These are phyloP conservation scores for Trichophaea hybrida DNA, from an alignment of 2,329 filamentous ascomycete species.

Conservation along the genomic window DNA sequence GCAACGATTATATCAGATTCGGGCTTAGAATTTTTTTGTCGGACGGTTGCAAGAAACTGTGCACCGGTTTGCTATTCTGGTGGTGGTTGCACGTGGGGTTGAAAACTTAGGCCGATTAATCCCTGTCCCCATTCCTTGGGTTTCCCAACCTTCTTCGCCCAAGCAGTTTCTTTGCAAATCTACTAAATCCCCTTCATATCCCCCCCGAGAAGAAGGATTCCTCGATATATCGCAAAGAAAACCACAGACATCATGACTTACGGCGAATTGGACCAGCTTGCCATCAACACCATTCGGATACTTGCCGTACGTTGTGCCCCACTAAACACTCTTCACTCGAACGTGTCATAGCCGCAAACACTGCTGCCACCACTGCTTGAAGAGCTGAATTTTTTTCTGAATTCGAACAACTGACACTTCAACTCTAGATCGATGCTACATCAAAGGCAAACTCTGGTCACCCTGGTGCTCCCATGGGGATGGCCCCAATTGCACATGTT, in stretches of 20 bases:
- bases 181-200: not conserved
- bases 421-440: constrained; percentile 80
- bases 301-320: constrained; percentile 62
- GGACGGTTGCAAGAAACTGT: too few species aligned
- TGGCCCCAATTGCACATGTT: constrained; percentile 93
- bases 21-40: too few species aligned
- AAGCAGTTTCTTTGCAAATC: not conserved
- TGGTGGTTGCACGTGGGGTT: too few species aligned
- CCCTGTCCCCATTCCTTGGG: too few species aligned
- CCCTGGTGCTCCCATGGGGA: constrained; percentile 92
- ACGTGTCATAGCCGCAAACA: not conserved
- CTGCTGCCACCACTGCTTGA: too few species aligned
- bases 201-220: not conserved
- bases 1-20: not conserved
- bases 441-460: constrained; percentile 92
- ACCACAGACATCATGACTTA: constrained; percentile 53
- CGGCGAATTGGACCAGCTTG: constrained; percentile 72
- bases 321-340: not conserved
- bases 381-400: not conserved
- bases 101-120: too few species aligned
- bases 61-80: too few species aligned
- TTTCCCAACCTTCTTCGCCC: not conserved
- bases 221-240: not conserved
- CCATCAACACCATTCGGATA: constrained; percentile 95
- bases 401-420: not conserved